These are phyloP conservation scores for Dictyostelium firmibasis DNA, from an alignment of 78 protist genomes.

Conservation along the genomic window DNA sequence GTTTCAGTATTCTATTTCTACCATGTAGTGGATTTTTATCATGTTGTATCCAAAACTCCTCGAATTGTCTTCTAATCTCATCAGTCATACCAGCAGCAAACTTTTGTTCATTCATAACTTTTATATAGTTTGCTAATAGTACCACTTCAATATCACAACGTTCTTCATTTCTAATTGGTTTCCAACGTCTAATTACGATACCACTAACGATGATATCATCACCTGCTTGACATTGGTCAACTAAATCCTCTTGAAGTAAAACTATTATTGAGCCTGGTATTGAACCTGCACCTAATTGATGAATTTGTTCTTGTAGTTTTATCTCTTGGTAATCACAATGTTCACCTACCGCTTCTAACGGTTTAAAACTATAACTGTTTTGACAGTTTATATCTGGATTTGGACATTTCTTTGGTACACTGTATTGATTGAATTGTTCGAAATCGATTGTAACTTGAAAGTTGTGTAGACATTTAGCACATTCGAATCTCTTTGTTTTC, in stretches of 20 bases:
- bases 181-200: slow-evolving; percentile 84
- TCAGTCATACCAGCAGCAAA: slow-evolving; percentile 49
- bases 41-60: slow-evolving; percentile 79
- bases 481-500: slow-evolving; percentile 15
- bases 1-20: slow-evolving; percentile 67
- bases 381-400: slow-evolving; percentile 15
- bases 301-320: slow-evolving; percentile 92
- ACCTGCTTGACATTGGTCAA: slow-evolving; percentile 94
- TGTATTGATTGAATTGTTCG: slow-evolving; percentile 43
- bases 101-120: slow-evolving; percentile 80
- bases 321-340: slow-evolving; percentile 80
- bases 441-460: slow-evolving; percentile 36
- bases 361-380: neutral
- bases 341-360: neutral
- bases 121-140: slow-evolving; percentile 78
- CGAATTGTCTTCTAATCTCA: slow-evolving; percentile 60
- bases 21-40: slow-evolving; percentile 62
- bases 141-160: slow-evolving; percentile 88
- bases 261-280: slow-evolving; percentile 93
- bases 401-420: slow-evolving; percentile 57
- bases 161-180: slow-evolving; percentile 28
- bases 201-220: slow-evolving; percentile 90
- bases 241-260: slow-evolving; percentile 91
- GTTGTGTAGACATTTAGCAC: slow-evolving; percentile 11
- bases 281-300: slow-evolving; percentile 83